phyloP scores from a whole-genome alignment of 768 basidiomycete species.

The Suillus discolor region DNA sequence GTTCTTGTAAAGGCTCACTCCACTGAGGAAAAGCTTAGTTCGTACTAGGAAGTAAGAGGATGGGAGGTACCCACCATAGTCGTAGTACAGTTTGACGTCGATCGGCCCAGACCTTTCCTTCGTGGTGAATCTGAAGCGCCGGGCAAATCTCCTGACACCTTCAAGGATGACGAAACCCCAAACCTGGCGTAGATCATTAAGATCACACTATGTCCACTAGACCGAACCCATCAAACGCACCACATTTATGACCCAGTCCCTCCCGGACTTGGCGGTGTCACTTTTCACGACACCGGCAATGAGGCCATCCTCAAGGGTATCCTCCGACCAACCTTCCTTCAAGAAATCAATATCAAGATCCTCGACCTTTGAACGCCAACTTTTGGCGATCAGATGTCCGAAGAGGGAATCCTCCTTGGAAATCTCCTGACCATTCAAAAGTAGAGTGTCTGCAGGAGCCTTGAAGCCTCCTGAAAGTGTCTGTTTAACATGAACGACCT shows the following conservation, averaged over 20 bases:
- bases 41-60: not conserved
- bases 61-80: not conserved
- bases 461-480: conserved; percentile 59
- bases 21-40: not conserved
- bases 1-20: not conserved
- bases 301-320: conserved; percentile 30
- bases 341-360: conserved; percentile 42
- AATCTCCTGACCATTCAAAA: conserved; percentile 50
- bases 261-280: conserved; percentile 59
- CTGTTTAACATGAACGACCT: conserved; percentile 65
- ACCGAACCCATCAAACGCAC: conserved; percentile 31
- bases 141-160: conserved; percentile 53
- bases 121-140: conserved; percentile 58
- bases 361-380: conserved; percentile 46
- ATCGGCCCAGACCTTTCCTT: not conserved
- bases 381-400: conserved; percentile 52
- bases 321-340: conserved; percentile 36
- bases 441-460: conserved; percentile 55
- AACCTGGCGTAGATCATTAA: conserved; percentile 20
- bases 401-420: conserved; percentile 55
- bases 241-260: conserved; percentile 60
- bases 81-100: conserved; percentile 4
- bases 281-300: conserved; percentile 44
- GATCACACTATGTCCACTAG: not conserved
- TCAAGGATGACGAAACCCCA: conserved; percentile 64